phyloP scores from a whole-genome alignment of 2,329 filamentous ascomycete genomes.

The Ophiostoma angusticollis region DNA sequence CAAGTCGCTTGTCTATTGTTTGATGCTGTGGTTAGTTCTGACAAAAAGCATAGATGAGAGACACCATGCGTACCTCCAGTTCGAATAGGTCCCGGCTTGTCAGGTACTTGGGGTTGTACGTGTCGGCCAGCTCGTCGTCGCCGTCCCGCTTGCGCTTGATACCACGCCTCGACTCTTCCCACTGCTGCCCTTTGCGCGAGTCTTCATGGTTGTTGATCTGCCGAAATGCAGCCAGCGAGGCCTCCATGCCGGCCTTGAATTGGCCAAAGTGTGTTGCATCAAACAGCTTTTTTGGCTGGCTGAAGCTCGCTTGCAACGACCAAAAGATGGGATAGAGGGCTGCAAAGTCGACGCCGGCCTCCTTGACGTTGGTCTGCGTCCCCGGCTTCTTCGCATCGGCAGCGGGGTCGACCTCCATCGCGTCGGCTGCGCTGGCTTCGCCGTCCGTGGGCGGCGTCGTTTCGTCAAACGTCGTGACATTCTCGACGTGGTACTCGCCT shows the following conservation, averaged over 20 bases:
- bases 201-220: conserved; percentile 36
- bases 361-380: conserved; percentile 32
- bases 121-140: conserved; percentile 46
- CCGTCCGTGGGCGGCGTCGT: conserved; percentile 22
- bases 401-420: conserved; percentile 17
- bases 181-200: conserved; percentile 30
- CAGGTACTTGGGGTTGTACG: conserved; percentile 94
- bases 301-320: conserved; percentile 85
- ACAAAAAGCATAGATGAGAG: conserved; percentile 1
- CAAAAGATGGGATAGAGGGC: conserved; percentile 84
- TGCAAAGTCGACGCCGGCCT: conserved; percentile 26
- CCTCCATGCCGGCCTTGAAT: conserved; percentile 67
- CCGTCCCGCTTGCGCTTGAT: conserved; percentile 58
- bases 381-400: conserved; percentile 23
- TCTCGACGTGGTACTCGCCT: conserved; percentile 92
- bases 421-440: conserved; percentile 15
- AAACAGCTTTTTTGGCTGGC: conserved; percentile 75
- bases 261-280: conserved; percentile 56
- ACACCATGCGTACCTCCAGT: conserved; percentile 55
- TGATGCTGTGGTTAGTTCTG: background rate
- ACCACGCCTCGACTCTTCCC: conserved; percentile 51
- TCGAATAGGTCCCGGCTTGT: conserved; percentile 96
- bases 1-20: conserved; percentile 71
- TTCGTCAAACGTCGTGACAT: conserved; percentile 74
- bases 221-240: conserved; percentile 44